Evolutionary conservation across 257 asterid species (phyloP), one percentile per base, ranked within the genome.

Genomic region (Rauvolfia tetraphylla): DNA sequence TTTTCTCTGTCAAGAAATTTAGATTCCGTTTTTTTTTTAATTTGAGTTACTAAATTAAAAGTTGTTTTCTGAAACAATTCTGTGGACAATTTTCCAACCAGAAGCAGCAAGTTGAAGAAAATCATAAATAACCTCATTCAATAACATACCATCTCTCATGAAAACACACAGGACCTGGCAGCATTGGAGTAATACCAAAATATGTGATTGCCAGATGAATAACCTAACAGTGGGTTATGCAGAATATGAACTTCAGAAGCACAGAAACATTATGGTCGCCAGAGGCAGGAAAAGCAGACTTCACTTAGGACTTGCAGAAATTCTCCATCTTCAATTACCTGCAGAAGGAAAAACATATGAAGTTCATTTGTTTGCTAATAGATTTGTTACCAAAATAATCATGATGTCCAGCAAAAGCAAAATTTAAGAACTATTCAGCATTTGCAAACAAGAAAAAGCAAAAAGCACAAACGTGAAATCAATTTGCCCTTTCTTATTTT

Each of bases 261-360:
- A 80, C 42, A 62, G 63, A 18, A 79, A 73, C 56, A 59, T 42
- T 61, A 53, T 54, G 46, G 68, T 23, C 5, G 41, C 41, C 42
- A n/a, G 48, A 70, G 65, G 70, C 58, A 66, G 36, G 27, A 25
- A 79, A 68, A 39, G 34, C 61, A 36, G 12, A 74, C 69, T 76
- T 78, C 63, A 53, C 72, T 41, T 76, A 20, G 74, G 69, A 70
- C 36, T 31, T 71, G 83, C 76, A 27, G 76, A 41, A 44, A 56
- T 69, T 39, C 27, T 66, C 46, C 79, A 72, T 75, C 81, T 75
- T 75, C 79, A 54, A 9, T 82, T 79, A 46, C 85, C 90, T 86
- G 87, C 84, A 72, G 2, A 29, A n/a, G 17, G 69, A 46, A 61
- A 68, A 68, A 34, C 33, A 38, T 23, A 72, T 20, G 2, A 36